A percentile compares a stretch with the other conserved stretches of the same genome.
These are phyloP conservation scores for Nidularia sp. DNA, from an alignment of 768 basidiomycete genomes.

Conservation along the genomic window DNA sequence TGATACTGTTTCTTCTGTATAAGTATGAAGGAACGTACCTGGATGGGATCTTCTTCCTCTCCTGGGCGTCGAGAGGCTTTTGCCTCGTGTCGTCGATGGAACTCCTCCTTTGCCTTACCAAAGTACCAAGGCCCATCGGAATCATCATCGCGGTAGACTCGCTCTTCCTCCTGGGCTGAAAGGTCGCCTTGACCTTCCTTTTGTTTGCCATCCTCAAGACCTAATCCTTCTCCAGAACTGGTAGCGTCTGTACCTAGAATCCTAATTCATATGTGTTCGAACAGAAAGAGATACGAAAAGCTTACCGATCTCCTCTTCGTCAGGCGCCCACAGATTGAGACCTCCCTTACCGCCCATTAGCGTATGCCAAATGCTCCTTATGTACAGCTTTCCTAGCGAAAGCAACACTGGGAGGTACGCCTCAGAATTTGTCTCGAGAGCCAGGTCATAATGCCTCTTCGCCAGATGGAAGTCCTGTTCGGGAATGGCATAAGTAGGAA, in stretches of 20 bases:
- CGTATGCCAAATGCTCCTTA: slow-evolving; percentile 81
- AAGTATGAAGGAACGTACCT: slow-evolving; percentile 35
- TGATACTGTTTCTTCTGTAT: no score
- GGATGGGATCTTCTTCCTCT: slow-evolving; percentile 70
- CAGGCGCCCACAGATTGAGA: slow-evolving; percentile 60
- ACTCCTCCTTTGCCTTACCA: slow-evolving; percentile 79
- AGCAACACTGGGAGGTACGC: slow-evolving; percentile 86
- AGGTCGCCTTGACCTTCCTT: slow-evolving; percentile 18
- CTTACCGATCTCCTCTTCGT: slow-evolving; percentile 44
- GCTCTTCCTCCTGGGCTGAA: slow-evolving; percentile 26
- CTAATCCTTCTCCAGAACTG: slow-evolving; percentile 1
- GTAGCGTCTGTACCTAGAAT: no score
- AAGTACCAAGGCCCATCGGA: slow-evolving; percentile 71
- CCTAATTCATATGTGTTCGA: no score
- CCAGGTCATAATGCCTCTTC: slow-evolving; percentile 91
- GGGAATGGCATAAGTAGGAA: neutral
- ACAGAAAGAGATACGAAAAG: neutral
- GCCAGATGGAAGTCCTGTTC: slow-evolving; percentile 91
- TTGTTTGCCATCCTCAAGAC: slow-evolving; percentile 34
- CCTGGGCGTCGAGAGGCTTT: slow-evolving; percentile 27
- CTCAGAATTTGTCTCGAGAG: slow-evolving; percentile 82
- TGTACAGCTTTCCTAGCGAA: slow-evolving; percentile 78
- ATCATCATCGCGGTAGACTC: slow-evolving; percentile 40
- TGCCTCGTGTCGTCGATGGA: slow-evolving; percentile 49
- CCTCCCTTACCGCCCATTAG: slow-evolving; percentile 67